Percentiles rank a stretch among this genome's conserved stretches.
Evolutionary conservation across 2,329 filamentous ascomycete genomes (phyloP).

Genomic region (Annulohypoxylon truncatum): DNA sequence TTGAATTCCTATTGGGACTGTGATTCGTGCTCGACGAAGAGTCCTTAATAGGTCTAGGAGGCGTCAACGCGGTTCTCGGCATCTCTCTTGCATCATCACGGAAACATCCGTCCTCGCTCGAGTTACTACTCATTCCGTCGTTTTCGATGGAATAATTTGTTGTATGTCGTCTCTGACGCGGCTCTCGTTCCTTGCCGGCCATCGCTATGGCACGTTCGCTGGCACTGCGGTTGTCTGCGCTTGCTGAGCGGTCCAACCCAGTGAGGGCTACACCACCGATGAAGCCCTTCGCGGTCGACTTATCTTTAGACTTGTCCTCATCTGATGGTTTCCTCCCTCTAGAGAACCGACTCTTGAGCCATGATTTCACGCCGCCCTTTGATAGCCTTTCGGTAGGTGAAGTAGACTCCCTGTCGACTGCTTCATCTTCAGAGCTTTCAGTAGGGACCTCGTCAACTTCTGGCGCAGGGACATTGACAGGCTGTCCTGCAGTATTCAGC

Average conservation of each 20-base stretch:
- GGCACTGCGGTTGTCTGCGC: constrained; percentile 55
- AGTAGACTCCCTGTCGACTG: constrained; percentile 37
- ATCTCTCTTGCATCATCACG: constrained; percentile 56
- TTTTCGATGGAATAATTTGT: constrained; percentile 37
- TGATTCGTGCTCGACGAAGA: constrained; percentile 54
- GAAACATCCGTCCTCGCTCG: constrained; percentile 50
- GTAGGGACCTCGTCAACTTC: constrained; percentile 12
- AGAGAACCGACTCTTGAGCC: constrained; percentile 67
- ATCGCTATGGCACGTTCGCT: constrained; percentile 62
- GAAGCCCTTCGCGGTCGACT: constrained; percentile 56
- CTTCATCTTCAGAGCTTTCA: constrained; percentile 25
- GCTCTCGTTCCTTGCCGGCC: constrained; percentile 53
- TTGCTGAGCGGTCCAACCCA: constrained; percentile 57
- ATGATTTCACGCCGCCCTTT: constrained; percentile 58
- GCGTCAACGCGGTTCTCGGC: constrained; percentile 53
- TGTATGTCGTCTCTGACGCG: constrained; percentile 37
- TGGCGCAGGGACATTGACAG: constrained; percentile 36
- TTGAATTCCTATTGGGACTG: constrained; percentile 68
- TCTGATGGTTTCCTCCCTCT: constrained; percentile 56
- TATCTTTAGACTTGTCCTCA: constrained; percentile 48
- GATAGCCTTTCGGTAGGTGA: constrained; percentile 51
- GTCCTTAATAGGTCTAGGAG: constrained; percentile 54
- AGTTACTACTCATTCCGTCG: constrained; percentile 49
- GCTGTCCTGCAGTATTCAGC: constrained; percentile 44
- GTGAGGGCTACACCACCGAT: constrained; percentile 63